These are phyloP conservation scores for Sporothrix protearum DNA, from an alignment of 2,329 filamentous ascomycete species.

Conservation along the genomic window DNA sequence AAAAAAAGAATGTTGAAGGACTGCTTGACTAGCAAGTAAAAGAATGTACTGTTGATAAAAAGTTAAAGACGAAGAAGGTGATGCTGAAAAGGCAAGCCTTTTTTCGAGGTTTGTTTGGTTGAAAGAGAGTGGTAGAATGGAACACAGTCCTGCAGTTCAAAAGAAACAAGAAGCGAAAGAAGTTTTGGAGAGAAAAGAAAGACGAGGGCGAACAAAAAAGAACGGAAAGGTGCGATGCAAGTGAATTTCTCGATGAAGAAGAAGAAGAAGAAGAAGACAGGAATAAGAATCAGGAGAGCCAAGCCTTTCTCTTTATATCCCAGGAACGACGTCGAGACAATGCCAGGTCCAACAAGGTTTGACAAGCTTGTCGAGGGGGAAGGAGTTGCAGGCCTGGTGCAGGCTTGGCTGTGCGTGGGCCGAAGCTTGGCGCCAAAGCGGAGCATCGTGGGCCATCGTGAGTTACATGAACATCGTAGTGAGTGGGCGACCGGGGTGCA, in stretches of 20 bases:
- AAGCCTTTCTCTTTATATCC: conserved; percentile 24
- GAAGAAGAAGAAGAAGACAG: conserved; percentile 9
- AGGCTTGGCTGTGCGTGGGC: conserved; percentile 15
- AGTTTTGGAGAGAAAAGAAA: conserved; percentile 29
- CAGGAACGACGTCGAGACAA: conserved; percentile 7
- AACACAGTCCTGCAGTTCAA: conserved; percentile 44
- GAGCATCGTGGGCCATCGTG: conserved; percentile 7
- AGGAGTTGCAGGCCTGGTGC: conserved; percentile 13
- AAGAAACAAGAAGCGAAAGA: conserved; percentile 41
- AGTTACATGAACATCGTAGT: no score
- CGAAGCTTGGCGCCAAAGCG: conserved; percentile 20
- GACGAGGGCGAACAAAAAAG: conserved; percentile 27
- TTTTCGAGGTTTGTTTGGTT: conserved; percentile 30
- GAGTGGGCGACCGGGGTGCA: neutral
- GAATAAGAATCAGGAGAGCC: conserved; percentile 15
- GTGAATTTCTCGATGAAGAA: conserved; percentile 28
- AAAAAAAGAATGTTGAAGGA: conserved; percentile 29
- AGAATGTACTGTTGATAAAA: conserved; percentile 9
- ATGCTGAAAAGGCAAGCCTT: neutral
- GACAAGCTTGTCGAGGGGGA: conserved; percentile 17
- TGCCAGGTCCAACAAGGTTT: conserved; percentile 12
- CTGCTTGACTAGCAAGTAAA: conserved; percentile 29
- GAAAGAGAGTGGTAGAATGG: conserved; percentile 48
- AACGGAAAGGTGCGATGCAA: conserved; percentile 19
- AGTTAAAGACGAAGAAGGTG: conserved; percentile 2